Conservation (phyloP, 2,329 filamentous ascomycete genomes). For the Venturia oleaginea region DNA sequence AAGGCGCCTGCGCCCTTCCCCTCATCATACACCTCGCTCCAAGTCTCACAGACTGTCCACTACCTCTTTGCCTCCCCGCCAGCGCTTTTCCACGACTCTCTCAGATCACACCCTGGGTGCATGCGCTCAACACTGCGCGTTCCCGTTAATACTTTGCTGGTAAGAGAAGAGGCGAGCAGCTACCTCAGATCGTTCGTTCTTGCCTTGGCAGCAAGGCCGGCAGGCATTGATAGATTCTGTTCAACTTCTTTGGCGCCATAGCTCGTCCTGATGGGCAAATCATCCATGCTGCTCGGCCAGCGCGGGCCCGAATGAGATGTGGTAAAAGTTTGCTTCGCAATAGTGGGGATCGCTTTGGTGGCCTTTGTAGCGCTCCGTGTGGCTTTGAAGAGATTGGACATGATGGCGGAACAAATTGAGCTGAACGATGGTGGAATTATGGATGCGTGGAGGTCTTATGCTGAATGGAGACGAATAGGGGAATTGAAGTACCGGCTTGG, state of each 20-base stretch:
- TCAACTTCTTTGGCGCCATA: background rate
- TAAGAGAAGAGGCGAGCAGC: background rate
- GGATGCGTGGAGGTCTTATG: background rate
- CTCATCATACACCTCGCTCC: background rate
- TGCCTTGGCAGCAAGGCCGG: background rate
- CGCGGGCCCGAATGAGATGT: background rate
- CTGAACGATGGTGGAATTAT: background rate
- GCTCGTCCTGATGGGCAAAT: background rate
- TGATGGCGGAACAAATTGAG: background rate
- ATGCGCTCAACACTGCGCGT: background rate
- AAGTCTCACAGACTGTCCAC: background rate
- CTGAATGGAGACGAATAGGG: background rate
- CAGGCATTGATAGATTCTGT: background rate
- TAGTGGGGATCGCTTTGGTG: background rate
- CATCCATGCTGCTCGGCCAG: constrained; percentile 5
- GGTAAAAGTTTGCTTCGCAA: background rate
- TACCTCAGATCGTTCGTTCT: background rate
- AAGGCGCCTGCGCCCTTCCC: background rate
- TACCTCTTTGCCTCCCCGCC: background rate
- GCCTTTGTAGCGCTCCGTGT: background rate
- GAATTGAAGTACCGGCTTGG: background rate
- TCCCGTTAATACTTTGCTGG: background rate
- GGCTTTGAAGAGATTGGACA: background rate
- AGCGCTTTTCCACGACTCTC: background rate
- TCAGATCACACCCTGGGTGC: background rate